These are phyloP conservation scores for Triadica sebifera DNA, from an alignment of 345 rosid genomes.

Conservation along the genomic window DNA sequence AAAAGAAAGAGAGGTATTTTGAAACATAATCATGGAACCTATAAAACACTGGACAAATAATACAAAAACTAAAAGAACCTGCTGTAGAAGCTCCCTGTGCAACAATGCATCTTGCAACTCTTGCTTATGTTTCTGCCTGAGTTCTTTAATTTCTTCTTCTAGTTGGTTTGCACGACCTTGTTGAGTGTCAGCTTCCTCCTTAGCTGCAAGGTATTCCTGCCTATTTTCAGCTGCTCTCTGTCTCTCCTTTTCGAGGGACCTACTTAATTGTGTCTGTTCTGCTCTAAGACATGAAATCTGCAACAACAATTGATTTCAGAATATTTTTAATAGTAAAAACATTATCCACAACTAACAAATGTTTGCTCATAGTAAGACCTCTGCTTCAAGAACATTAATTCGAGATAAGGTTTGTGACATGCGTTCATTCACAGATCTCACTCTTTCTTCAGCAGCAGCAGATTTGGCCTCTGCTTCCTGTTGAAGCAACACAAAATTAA, in stretches of 20 bases:
- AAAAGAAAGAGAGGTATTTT: not conserved
- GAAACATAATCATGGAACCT: not conserved
- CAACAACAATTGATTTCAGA: conserved; percentile 36
- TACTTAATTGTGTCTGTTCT: conserved; percentile 86
- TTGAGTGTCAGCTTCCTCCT: conserved; percentile 96
- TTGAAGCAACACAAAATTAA: conserved; percentile 9
- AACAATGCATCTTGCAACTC: conserved; percentile 78
- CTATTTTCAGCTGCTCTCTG: conserved; percentile 96
- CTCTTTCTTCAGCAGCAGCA: conserved; percentile 93
- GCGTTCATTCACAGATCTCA: conserved; percentile 84
- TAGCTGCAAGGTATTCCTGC: conserved; percentile 93
- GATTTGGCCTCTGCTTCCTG: conserved; percentile 96
- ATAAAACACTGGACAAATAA: not conserved
- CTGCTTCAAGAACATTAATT: conserved; percentile 97
- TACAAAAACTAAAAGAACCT: conserved; percentile 48
- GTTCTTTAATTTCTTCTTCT: conserved; percentile 76
- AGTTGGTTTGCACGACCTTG: conserved; percentile 90
- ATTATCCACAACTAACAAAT: conserved; percentile 12
- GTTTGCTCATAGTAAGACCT: conserved; percentile 45
- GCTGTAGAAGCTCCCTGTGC: conserved; percentile 77
- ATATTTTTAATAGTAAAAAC: conserved; percentile 6
- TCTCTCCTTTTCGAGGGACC: conserved; percentile 96
- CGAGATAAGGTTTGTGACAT: conserved; percentile 92
- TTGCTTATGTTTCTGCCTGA: conserved; percentile 80
- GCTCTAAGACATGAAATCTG: conserved; percentile 98